A percentile compares a stretch with the other conserved stretches of the same genome.
Conservation (phyloP, 164 flowering plant species). For the Stephania cephalantha region DNA sequence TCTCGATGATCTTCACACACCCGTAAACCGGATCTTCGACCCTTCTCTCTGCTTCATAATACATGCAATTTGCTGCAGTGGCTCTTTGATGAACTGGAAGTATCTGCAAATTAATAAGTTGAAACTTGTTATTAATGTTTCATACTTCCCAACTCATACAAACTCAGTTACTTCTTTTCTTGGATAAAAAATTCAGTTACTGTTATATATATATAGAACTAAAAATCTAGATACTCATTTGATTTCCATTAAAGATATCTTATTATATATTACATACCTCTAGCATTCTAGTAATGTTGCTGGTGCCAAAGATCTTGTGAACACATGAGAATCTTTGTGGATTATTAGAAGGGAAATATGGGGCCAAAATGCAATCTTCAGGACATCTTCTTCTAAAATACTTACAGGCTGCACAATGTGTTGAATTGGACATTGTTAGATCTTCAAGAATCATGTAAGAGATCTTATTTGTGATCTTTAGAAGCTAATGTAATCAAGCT, state of each 20-base stretch:
- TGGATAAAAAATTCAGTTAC: too few species aligned
- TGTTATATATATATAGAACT: too few species aligned
- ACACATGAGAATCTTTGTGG: constrained; percentile 28
- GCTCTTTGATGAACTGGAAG: too few species aligned
- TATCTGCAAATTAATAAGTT: too few species aligned
- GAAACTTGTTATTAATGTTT: too few species aligned
- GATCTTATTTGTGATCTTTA: too few species aligned
- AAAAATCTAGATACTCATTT: too few species aligned
- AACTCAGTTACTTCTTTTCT: too few species aligned
- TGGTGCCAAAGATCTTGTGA: constrained; percentile 31
- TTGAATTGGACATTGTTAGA: constrained; percentile 15
- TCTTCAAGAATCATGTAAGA: too few species aligned
- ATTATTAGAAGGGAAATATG: constrained; percentile 26
- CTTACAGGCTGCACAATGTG: constrained; percentile 32
- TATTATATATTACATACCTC: constrained; percentile 14
- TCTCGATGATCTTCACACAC: constrained; percentile 20
- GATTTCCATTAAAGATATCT: too few species aligned
- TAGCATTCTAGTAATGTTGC: constrained; percentile 26
- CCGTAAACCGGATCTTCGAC: constrained; percentile 34
- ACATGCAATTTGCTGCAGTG: constrained; percentile 20
- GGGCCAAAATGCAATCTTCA: constrained; percentile 26
- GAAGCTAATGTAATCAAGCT: too few species aligned
- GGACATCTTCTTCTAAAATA: constrained; percentile 24
- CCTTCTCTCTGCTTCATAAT: constrained; percentile 22
- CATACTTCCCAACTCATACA: too few species aligned